A percentile compares a stretch with the other conserved stretches of the same genome.
phyloP scores from a whole-genome alignment of 2,329 filamentous ascomycete species.

The Botrytis elliptica region DNA sequence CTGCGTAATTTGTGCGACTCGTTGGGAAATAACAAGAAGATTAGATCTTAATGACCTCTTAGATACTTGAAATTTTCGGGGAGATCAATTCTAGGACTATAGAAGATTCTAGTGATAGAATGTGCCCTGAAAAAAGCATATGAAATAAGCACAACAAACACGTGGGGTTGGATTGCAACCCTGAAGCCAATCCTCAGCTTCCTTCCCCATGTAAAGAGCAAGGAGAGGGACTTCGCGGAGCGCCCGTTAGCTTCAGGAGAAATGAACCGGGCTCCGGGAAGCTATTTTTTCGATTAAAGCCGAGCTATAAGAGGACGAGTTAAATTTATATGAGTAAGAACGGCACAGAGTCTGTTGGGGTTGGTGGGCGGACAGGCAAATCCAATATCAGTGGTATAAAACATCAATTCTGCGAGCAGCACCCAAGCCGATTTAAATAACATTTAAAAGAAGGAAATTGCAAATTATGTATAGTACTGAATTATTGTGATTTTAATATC shows the following conservation, averaged over 20 bases:
- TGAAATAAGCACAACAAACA: background rate
- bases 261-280: background rate
- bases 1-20: background rate
- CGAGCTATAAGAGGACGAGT: background rate
- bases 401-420: background rate
- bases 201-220: background rate
- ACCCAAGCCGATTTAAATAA: background rate
- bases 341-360: background rate
- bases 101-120: background rate
- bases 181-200: background rate
- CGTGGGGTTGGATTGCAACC: background rate
- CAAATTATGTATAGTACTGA: background rate
- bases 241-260: background rate
- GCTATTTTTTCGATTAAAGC: background rate
- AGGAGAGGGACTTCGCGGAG: background rate
- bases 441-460: background rate
- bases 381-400: background rate
- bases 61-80: background rate
- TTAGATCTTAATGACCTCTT: background rate
- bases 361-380: background rate
- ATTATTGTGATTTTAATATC: background rate
- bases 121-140: background rate
- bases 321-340: background rate
- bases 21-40: background rate
- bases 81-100: background rate